Evolutionary conservation across 2,329 filamentous ascomycete genomes (phyloP).

Genomic region (Colletotrichum navitas): DNA sequence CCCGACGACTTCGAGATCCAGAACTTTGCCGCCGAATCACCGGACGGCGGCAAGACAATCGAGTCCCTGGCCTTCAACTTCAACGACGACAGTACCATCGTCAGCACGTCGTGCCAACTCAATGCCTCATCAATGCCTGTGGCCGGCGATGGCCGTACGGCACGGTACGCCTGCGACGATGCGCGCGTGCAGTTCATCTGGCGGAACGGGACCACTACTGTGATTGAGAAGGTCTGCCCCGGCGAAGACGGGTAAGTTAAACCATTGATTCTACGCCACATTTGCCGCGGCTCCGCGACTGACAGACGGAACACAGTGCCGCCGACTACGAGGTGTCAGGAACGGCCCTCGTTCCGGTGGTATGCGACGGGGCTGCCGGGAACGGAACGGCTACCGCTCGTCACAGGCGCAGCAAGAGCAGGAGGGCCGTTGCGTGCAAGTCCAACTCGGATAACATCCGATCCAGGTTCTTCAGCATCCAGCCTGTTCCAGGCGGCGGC

Average conservation of each 20-base stretch:
- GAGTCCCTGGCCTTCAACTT: slow-evolving; percentile 56
- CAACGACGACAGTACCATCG: slow-evolving; percentile 54
- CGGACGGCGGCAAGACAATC: slow-evolving; percentile 51
- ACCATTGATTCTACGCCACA: not conserved
- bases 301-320: slow-evolving; percentile 43
- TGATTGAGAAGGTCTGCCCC: slow-evolving; percentile 61
- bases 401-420: slow-evolving; percentile 10
- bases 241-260: slow-evolving; percentile 52
- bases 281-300: not conserved
- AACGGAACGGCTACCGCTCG: slow-evolving; percentile 22
- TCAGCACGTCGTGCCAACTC: slow-evolving; percentile 58
- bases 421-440: slow-evolving; percentile 31
- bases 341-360: slow-evolving; percentile 40
- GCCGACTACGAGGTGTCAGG: slow-evolving; percentile 51
- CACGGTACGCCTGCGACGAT: slow-evolving; percentile 60
- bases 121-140: slow-evolving; percentile 58
- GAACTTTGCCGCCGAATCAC: slow-evolving; percentile 53
- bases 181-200: slow-evolving; percentile 59
- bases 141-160: slow-evolving; percentile 47
- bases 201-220: slow-evolving; percentile 52
- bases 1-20: slow-evolving; percentile 56
- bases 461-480: slow-evolving; percentile 49
- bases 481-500: slow-evolving; percentile 42
- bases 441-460: slow-evolving; percentile 50
- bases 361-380: slow-evolving; percentile 26